Conservation (phyloP, 192 early-diverging fungal genomes). For the Paraglomus occultum region DNA sequence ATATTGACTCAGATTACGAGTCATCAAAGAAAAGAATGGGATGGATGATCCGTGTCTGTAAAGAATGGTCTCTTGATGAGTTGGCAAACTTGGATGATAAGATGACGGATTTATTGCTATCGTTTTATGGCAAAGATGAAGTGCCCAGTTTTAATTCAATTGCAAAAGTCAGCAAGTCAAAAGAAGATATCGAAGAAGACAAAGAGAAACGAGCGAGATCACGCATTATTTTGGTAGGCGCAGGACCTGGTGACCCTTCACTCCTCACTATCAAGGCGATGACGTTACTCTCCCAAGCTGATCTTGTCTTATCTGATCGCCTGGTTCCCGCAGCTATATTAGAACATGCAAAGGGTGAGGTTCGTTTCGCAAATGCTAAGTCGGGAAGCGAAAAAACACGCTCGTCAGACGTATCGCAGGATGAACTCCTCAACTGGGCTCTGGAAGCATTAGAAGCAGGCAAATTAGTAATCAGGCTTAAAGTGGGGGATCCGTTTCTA, state of each 20-base stretch:
- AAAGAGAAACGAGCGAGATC: neutral
- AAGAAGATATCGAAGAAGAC: neutral
- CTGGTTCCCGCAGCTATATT: constrained; percentile 64
- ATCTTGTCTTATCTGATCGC: constrained; percentile 83
- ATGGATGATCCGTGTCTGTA: constrained; percentile 82
- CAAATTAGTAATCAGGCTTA: constrained; percentile 77
- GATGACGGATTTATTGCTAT: constrained; percentile 55
- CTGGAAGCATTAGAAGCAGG: constrained; percentile 66
- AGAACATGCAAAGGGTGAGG: constrained; percentile 50
- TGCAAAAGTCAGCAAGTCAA: neutral
- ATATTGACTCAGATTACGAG: constrained; percentile 60
- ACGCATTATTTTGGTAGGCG: constrained; percentile 70
- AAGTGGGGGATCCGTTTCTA: constrained; percentile 91
- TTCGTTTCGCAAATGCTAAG: constrained; percentile 61
- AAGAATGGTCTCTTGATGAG: constrained; percentile 77
- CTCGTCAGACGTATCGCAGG: constrained; percentile 70
- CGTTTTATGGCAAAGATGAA: constrained; percentile 54
- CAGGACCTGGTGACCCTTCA: constrained; percentile 81
- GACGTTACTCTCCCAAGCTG: constrained; percentile 60
- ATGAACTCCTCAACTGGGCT: constrained; percentile 71
- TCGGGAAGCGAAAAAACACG: constrained; percentile 49
- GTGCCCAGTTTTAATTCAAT: constrained; percentile 14
- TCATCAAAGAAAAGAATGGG: constrained; percentile 73
- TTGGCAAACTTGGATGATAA: constrained; percentile 66
- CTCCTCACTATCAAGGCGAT: constrained; percentile 75